Base-by-base conservation (phyloP, 2,329 filamentous ascomycete genomes). In the Exophiala xenobiotica region DNA sequence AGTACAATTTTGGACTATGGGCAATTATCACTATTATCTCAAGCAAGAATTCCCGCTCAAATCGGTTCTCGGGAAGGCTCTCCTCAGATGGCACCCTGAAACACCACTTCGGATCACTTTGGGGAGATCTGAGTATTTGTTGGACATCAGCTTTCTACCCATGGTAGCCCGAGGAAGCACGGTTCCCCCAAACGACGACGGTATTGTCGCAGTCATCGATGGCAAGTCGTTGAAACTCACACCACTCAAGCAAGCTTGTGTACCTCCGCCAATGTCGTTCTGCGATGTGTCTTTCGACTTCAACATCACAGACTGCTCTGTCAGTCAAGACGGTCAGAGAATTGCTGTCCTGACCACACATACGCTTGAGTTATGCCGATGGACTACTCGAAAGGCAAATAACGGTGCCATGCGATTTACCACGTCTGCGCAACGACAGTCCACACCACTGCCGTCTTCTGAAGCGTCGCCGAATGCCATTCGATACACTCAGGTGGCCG, bases 11-110 rank as follows among this genome's bases (percentile, higher is more conserved):
- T 99, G 93, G 93, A 96, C 90, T 0, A 96, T 87, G 79, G 88
- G 90, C 16, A 99, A 99, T 68, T 99, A 99, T 62, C 89, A 97
- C 67, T 99, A 93, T 81, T 97, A 97, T 68, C 77, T 99, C 12
- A 99, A 99, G 72, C 90, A 96, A 67, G 90, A 96, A 66, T 77
- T 96, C 61, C 43, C 61, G 58, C 47, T 53, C 18, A 43, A 59
- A 9, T 50, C 59, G 29, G 39, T 54, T 24, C 31, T 35, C 20
- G 40, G 40, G 29, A 63, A 65, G 6, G 64, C 63, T 27, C 59
- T 64, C 14, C 65, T 76, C 48, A 66, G 64, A 22, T 99, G 93
- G 93, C 90, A 99, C 67, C 82, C 89, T 1, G 93, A 97, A 65
- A 90, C 87, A 67, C 74, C 90, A 3, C 73, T 96, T 26, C 80